Conservation (phyloP, 768 basidiomycete genomes). For the Leccinum disarticulatum region DNA sequence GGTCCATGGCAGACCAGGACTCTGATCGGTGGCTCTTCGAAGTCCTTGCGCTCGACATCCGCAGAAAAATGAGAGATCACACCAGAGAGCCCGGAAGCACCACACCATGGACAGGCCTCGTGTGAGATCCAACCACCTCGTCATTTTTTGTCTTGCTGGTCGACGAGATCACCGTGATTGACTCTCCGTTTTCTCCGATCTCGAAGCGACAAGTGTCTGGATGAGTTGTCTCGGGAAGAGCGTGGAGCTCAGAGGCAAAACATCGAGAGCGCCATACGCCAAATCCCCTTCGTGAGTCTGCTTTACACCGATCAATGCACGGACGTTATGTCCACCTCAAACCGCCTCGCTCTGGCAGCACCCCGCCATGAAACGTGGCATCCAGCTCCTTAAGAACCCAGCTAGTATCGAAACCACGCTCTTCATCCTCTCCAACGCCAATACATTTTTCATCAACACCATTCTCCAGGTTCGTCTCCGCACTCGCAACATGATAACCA, state of each 20-base stretch:
- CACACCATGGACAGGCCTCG: slow-evolving; percentile 91
- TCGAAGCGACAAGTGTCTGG: slow-evolving; percentile 65
- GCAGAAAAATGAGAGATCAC: slow-evolving; percentile 60
- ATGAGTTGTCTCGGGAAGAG: slow-evolving; percentile 55
- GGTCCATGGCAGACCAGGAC: slow-evolving; percentile 95
- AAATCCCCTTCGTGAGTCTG: slow-evolving; percentile 80
- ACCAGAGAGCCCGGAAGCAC: slow-evolving; percentile 53
- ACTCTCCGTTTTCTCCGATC: not conserved
- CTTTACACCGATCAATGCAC: not conserved
- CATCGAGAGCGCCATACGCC: slow-evolving; percentile 73
- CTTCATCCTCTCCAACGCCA: slow-evolving; percentile 92
- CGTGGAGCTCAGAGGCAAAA: slow-evolving; percentile 70
- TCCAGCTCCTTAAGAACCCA: slow-evolving; percentile 69
- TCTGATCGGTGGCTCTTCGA: slow-evolving; percentile 93
- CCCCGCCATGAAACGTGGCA: slow-evolving; percentile 93
- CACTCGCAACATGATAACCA: not conserved
- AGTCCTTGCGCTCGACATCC: slow-evolving; percentile 81
- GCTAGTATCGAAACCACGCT: slow-evolving; percentile 66
- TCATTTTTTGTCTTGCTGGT: not conserved
- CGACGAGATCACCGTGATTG: not conserved
- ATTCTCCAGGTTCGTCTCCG: slow-evolving; percentile 67
- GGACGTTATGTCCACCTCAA: not conserved
- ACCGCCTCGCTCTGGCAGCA: slow-evolving; percentile 53
- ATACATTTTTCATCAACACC: slow-evolving; percentile 86
- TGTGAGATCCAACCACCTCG: slow-evolving; percentile 52